Evolutionary conservation across 768 basidiomycete genomes (phyloP), one percentile per base, ranked within the genome.

Genomic region (Glaciozyma martinii): DNA sequence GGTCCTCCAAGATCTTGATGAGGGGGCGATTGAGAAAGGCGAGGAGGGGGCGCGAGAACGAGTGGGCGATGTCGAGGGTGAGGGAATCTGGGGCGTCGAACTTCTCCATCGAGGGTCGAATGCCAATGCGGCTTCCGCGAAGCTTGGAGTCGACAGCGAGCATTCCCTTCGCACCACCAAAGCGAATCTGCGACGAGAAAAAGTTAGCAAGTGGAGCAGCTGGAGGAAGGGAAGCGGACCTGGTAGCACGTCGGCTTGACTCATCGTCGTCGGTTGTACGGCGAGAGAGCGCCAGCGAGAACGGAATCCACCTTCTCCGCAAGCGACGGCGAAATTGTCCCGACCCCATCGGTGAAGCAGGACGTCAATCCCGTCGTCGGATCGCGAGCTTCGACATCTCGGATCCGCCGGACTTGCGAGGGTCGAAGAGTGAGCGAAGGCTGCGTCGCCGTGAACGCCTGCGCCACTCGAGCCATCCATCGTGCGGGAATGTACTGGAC

Each of bases 91-190:
- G 72, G 1, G 80, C 80, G 33, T 81, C 77, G 67, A 88, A 88
- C 74, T 89, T 88, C 70, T 82, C 80, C 85, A 87, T 87, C 0
- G 84, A 85, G 2, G 78, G 79, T 10, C 85, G 76, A 2, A 86
- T 74, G 50, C 79, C 77, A 37, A 87, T 78, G 5, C 77, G 76
- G 21, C 78, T 77, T 12, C 83, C 86, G 19, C 62, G 18, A 10
- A 86, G 76, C 5, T 60, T 78, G 67, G 84, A 73, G 67, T 88
- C 83, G 13, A 87, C 81, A 33, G 81, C 83, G 27, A 82, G 61
- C 80, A 84, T 82, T 5, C 86, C 73, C 60, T 75, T 74, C 32
- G 43, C 56, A 1, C 72, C 72, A 27, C 72, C 74, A 29, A 75
- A 27, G 3, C 74, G 61, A 42, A 75, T 59, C 67, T 74, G 32